Evolutionary conservation across 164 flowering plant species (phyloP), one percentile per base, ranked within the genome.

Genomic region (Nelumbo lutea): DNA sequence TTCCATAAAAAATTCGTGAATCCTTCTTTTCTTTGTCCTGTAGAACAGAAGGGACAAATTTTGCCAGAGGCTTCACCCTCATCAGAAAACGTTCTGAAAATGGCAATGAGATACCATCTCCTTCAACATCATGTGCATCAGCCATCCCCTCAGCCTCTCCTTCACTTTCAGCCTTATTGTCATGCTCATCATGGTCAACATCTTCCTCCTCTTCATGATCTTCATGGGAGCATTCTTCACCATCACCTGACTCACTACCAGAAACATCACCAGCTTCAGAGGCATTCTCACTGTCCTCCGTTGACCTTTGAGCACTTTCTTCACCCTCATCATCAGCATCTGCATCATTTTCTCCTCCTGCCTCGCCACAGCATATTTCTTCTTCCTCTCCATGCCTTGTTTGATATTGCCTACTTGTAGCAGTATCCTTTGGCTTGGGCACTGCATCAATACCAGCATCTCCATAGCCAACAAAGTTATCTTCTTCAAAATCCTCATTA

Each of bases 111-210:
- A 73, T 61, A 42, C 86, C 88, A 73, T 89, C 92, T 61, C 86
- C 95, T 62, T 90, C 93, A 66, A 73, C 82, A 76, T 88, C 94
- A 75, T 84, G 87, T 11, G 85, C 91, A 83, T 90, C 93, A 68
- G 89, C 91, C 80, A 74, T 82, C 55, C 89, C 94, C 75, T 92
- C 98, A 64, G 89, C 98, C 80, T 88, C 97, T 63, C 91, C 98
- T 82, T 90, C 97, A 87, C 94, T 90, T 76, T 90, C 97, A 43
- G 84, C 96, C 76, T 90, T 90, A 39, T 77, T 80, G 61, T 83
- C 90, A 80, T 84, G 75, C 42, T 82, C 87, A n/a, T 80, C 89
- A 71, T 81, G 83, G 42, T 84, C 91, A 14, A 72, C 88, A 68
- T 88, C 95, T 75, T 85, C 82, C 61, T 76, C 78, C 67, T 72